Evolutionary conservation across 1,284 basidiomycete species (phyloP), one percentile per base, ranked within the genome.

Genomic region (Cystobasidiaceae sp.): DNA sequence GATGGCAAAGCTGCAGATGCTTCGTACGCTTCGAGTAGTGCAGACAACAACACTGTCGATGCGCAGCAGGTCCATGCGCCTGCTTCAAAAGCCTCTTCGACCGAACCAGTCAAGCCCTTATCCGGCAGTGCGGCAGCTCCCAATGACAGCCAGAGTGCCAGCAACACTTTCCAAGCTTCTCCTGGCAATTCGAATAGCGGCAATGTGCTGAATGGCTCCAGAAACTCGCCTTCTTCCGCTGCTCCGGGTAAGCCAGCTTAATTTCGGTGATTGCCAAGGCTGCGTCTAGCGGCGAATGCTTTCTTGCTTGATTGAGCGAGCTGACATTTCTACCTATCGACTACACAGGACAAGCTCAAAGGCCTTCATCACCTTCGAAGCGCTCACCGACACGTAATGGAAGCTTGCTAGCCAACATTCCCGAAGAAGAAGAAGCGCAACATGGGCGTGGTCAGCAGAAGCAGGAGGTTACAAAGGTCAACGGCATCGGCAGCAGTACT

Each of bases 361-460:
- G 39, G 30, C 49, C 50, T 8, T 28, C 60, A 27, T 62, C 60
- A 34, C 60, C 60, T 1, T 50, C 48, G 17, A 62, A 62, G 37
- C 60, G 60, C 50, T 62, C 60, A 5, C 60, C 60, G 8, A 54
- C 50, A 25, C 48, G 60, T 3, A 51, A 33, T 21, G 37, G 46
- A 5, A 51, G 39, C n/a, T 25, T 39, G 48, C 27, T 49, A 6
- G 49, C 60, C 15, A n/a, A 51, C 11, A 62, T 62, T 28, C 60
- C 60, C 17, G 60, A 62, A 45, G 60, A 62, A 41, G 60, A 62
- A 50, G 60, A 51, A 25, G 19, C 23, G 8, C 56, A 37, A 19
- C 56, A 48, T 23, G 25, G 37, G n/a, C n/a, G 11, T 39, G 37
- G 37, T n/a, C 37, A 11, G n/a, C 17, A 19, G 30, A 33, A 54